Base-by-base conservation (phyloP, 108 stramenopile species). In the Conticribra guillardii region DNA sequence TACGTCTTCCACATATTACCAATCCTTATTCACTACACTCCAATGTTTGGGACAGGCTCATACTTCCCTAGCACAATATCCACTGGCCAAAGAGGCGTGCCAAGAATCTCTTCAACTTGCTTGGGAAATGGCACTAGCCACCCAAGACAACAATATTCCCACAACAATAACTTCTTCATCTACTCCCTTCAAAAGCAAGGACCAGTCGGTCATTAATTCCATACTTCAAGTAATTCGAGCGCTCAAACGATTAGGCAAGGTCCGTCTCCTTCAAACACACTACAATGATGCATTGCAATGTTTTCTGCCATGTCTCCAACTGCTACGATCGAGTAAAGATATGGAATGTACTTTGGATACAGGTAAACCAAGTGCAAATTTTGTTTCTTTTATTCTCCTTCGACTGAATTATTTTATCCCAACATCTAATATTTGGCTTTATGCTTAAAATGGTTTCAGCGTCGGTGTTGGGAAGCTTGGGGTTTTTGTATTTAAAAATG, bases 201-300 rank as follows among this genome's bases (percentile, higher is more conserved):
- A 64, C 24, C 56, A 60, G 54, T 37, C 54, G 19, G 46, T 68
- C 41, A 19, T 47, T 47, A 18, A 32, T 8, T 61, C 67, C 26
- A 29, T 59, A 3, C 67, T 64, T 27, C 54, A 27, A 32, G 51
- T 76, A 41, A 44, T 76, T 46, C 60, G 67, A 37, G 68, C 67
- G 15, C 53, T 76, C 52, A 76, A 76, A 58, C 61, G 75, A 50
- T 41, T 76, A 28, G 75, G 75, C 30, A 76, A 76, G 50, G 75
- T 68, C 27, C 46, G 31, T 27, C 55, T 76, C 7, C 62, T 76
- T 27, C 67, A 76, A 50, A 76, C 67, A 29, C 67, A 76, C 26
- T 69, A 76, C 62, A 64, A 27, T 41, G 54, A 68, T 33, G 67
- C 75, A 8, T 41, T 76, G 34, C 46, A 76, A 1, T 76, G 75